Evolutionary conservation across 495 filamentous ascomycete genomes (phyloP), one percentile per base, ranked within the genome.

Genomic region (Copromyces sp.): DNA sequence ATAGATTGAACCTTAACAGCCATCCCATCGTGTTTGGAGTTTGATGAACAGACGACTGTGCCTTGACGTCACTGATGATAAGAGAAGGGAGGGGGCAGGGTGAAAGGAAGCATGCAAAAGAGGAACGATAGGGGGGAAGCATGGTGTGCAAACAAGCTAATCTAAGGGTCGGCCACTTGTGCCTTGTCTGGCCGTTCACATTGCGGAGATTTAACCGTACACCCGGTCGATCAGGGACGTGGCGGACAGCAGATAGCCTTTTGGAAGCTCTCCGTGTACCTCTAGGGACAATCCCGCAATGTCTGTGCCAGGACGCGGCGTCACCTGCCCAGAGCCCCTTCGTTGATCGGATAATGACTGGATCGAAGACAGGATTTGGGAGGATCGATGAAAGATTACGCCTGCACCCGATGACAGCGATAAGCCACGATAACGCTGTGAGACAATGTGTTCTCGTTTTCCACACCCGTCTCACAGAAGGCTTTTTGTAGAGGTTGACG

Each of bases 131-230:
- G 8, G 12, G 20, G 24, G 12, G 14, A 32, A 32, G 24, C 53
- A 61, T 35, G 29, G 53, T 24, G 14, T 61, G 14, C 6, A 32
- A 35, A 16, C 6, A 61, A 32, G 29, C 9, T 41, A 76, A 75
- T 77, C 40, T n/a, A 78, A 68, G 73, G 72, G 69, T 73, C 72
- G 74, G 61, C 70, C 65, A 42, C 61, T 72, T 74, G 76, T 77
- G 72, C 77, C 77, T 77, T 78, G 75, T 76, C 72, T 76, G 74
- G 76, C 75, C 77, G 75, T 73, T 73, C 24, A 61, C 53, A 9
- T 24, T 73, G 38, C 69, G 73, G 32, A 39, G 69, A 75, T 78
- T 78, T 78, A 77, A n/a, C 78, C 76, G 74, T 69, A 71, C 73
- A 70, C 41, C 74, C 14, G 65, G 69, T 39, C 44, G 68, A 70